Conservation (phyloP, 345 rosid species). For the Isatis tinctoria region DNA sequence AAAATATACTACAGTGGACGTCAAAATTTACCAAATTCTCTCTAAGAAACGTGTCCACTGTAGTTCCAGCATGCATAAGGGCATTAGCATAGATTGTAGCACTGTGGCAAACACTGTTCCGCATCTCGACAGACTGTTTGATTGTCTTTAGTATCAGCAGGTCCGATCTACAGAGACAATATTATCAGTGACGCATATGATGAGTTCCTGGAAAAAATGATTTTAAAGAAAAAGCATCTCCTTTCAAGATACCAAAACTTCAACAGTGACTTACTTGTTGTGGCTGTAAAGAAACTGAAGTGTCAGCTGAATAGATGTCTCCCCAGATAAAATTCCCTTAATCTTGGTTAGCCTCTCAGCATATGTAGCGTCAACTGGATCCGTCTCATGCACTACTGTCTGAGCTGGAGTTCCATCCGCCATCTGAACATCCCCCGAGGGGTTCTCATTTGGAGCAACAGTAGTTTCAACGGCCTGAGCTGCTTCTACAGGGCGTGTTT, state of each 20-base stretch:
- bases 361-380: slow-evolving; percentile 60
- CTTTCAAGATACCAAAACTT: neutral
- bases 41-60: slow-evolving; percentile 97
- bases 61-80: slow-evolving; percentile 99
- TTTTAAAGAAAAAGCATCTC: neutral
- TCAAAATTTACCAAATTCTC: slow-evolving; percentile 73
- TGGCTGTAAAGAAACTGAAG: slow-evolving; percentile 91
- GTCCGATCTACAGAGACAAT: slow-evolving; percentile 67
- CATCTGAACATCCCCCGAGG: slow-evolving; percentile 81
- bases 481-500: slow-evolving; percentile 49
- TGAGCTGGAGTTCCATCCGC: slow-evolving; percentile 60
- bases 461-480: slow-evolving; percentile 48
- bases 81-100: slow-evolving; percentile 99
- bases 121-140: slow-evolving; percentile 97
- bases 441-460: slow-evolving; percentile 48
- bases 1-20: neutral
- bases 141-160: slow-evolving; percentile 90
- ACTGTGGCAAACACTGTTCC: slow-evolving; percentile 98
- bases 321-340: slow-evolving; percentile 91
- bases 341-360: slow-evolving; percentile 84
- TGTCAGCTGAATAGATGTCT: slow-evolving; percentile 89
- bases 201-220: neutral
- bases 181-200: neutral
- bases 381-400: slow-evolving; percentile 39
- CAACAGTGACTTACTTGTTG: slow-evolving; percentile 57